Percentiles rank a stretch among this genome's conserved stretches.
Evolutionary conservation across 2,329 filamentous ascomycete genomes (phyloP).

Genomic region (Arthroderma sp.): DNA sequence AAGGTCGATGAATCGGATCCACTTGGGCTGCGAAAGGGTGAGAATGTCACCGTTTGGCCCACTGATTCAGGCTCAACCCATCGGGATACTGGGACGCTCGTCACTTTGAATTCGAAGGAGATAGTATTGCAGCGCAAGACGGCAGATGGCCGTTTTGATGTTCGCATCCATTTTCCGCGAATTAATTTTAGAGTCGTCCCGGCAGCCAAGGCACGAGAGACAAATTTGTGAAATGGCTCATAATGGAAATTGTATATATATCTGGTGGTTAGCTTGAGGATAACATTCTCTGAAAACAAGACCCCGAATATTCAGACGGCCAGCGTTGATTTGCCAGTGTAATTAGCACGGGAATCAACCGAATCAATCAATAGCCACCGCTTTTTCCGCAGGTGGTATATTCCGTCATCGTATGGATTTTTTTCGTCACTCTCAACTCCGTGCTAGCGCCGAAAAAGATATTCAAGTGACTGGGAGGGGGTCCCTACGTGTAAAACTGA

Average conservation of each 20-base stretch:
- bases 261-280: too few relatives aligned
- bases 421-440: not conserved
- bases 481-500: not conserved
- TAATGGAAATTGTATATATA: not conserved
- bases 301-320: not conserved
- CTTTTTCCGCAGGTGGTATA: not conserved
- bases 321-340: not conserved
- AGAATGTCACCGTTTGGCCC: constrained; percentile 48
- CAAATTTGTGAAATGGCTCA: not conserved
- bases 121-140: constrained; percentile 45
- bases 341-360: not conserved
- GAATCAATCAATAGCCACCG: not conserved
- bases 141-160: constrained; percentile 27
- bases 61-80: constrained; percentile 50
- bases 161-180: constrained; percentile 51
- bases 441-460: not conserved
- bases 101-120: constrained; percentile 43
- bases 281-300: too few relatives aligned
- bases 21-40: constrained; percentile 42
- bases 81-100: constrained; percentile 46
- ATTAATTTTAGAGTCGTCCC: constrained; percentile 24
- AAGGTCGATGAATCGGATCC: constrained; percentile 42
- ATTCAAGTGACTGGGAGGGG: not conserved
- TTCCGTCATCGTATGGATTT: not conserved
- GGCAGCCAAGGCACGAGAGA: not conserved